These are phyloP conservation scores for Pythium guiyangense DNA, from an alignment of 352 stramenopile species.

Conservation along the genomic window DNA sequence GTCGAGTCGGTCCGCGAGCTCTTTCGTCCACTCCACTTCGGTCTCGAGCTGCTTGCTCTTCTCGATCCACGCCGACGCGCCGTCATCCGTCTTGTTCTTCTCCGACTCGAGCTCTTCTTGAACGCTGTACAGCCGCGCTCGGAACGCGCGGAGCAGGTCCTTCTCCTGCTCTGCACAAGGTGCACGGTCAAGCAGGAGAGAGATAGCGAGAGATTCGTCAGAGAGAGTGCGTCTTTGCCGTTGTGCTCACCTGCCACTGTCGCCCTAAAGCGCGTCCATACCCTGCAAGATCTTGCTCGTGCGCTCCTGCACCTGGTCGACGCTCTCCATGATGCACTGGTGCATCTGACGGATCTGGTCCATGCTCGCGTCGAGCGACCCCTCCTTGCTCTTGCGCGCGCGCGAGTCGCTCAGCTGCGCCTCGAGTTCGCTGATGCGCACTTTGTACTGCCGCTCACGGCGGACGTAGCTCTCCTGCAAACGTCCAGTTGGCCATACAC, in stretches of 20 bases:
- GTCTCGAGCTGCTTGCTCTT: conserved; percentile 88
- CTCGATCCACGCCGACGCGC: conserved; percentile 89
- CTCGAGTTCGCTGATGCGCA: conserved; percentile 81
- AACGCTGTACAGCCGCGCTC: conserved; percentile 89
- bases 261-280: not conserved
- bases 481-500: not conserved
- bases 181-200: not conserved
- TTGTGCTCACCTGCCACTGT: too few species aligned
- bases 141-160: conserved; percentile 87
- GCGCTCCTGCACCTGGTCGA: conserved; percentile 88
- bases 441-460: conserved; percentile 85
- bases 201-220: not conserved
- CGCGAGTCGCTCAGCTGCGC: conserved; percentile 54
- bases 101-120: conserved; percentile 91
- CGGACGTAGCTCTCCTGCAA: conserved; percentile 81
- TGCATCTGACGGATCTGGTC: conserved; percentile 82
- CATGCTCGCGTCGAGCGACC: conserved; percentile 69
- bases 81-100: conserved; percentile 89
- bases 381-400: conserved; percentile 71
- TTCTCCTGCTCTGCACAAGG: conserved; percentile 74
- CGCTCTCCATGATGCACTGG: conserved; percentile 80
- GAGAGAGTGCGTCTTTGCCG: too few species aligned
- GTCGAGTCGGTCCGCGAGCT: conserved; percentile 88
- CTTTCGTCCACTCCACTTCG: conserved; percentile 88
- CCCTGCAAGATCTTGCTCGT: conserved; percentile 87